Evolutionary conservation across 1,139 yeast genomes (phyloP), one percentile per base, ranked within the genome.

Genomic region (Komagataea norvegica): DNA sequence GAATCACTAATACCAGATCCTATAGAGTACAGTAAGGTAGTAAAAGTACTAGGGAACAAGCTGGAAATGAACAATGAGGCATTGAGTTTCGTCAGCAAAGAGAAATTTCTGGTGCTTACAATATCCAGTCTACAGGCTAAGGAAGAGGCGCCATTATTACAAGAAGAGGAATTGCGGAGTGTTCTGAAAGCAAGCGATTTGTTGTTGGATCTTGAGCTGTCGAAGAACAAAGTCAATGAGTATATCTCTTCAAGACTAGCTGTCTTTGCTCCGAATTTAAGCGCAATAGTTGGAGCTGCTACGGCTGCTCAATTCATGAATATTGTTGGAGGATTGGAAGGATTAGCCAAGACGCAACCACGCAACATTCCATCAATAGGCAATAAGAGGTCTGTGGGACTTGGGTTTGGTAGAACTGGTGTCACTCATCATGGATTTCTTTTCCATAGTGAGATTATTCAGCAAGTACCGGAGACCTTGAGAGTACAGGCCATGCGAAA

Each of bases 361-460:
- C 84, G 96, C 49, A 91, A 91, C 55, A 55, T 91, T 8, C 79
- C 95, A 0, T 75, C 94, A 0, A 58, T 87, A 27, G 96, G 96
- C 0, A 76, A 79, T 14, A 74, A 75, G 47, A 70, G 74, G 42
- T 61, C 77, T 16, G 70, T 76, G 17, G 62, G 65, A 6, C 56
- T 62, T 15, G 72, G 70, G 1, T 61, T 68, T 31, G 72, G 72
- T 10, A 56, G 59, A 19, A 55, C 61, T 6, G 76, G 74, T 8
- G 64, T 70, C 3, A 59, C 83, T 25, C 84, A 79, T 42, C 72
- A 79, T 36, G 96, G 97, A 0, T 77, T 72, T 48, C 50, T 81
- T 5, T 79, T 66, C 51, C 64, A 72, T 37, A 65, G 72, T 33
- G 79, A 74, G 2, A 39, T 80, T 16, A 69, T 80, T 2, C 76